Percentiles rank a stretch among this genome's conserved stretches.
phyloP scores from a whole-genome alignment of 1,284 basidiomycete species.

The Trametes versicolor region DNA sequence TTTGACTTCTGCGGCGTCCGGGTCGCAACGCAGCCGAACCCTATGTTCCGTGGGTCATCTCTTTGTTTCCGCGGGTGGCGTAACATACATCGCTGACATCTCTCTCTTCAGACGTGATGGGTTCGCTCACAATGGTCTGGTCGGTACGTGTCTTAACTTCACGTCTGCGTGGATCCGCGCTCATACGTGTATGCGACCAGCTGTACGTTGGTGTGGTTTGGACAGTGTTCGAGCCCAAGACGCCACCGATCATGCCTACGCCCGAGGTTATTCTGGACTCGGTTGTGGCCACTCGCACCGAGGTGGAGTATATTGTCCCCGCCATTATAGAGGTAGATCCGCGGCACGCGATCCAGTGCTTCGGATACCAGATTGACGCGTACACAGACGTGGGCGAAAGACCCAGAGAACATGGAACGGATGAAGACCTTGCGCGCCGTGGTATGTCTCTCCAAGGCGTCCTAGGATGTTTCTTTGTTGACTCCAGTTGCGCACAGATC shows the following conservation, averaged over 20 bases:
- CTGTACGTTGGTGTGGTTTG: slow-evolving; percentile 23
- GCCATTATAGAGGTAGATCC: slow-evolving; percentile 38
- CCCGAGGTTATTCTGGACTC: slow-evolving; percentile 29
- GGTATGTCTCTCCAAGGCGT: slow-evolving; percentile 16
- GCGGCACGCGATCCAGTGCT: neutral
- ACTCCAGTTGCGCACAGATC: slow-evolving; percentile 32
- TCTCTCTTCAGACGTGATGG: slow-evolving; percentile 31
- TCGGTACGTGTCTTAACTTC: slow-evolving; percentile 6
- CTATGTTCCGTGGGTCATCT: slow-evolving; percentile 38
- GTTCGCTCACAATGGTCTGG: slow-evolving; percentile 25
- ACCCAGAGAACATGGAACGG: slow-evolving; percentile 25
- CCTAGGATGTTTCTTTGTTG: neutral
- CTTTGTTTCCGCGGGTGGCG: too few relatives aligned
- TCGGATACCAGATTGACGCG: neutral
- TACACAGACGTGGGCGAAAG: slow-evolving; percentile 38
- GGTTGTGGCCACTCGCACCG: slow-evolving; percentile 23
- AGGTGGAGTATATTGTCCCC: slow-evolving; percentile 36
- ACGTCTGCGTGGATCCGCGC: neutral
- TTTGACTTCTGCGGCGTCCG: slow-evolving; percentile 35
- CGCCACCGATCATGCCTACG: slow-evolving; percentile 32
- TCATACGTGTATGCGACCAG: slow-evolving; percentile 9
- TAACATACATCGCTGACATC: neutral
- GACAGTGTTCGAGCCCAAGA: slow-evolving; percentile 29
- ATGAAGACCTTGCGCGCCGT: slow-evolving; percentile 38
- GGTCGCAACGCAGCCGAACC: slow-evolving; percentile 35